A percentile compares a stretch with the other conserved stretches of the same genome.
Conservation (phyloP, 2,329 filamentous ascomycete species). For the Monascus ruber region DNA sequence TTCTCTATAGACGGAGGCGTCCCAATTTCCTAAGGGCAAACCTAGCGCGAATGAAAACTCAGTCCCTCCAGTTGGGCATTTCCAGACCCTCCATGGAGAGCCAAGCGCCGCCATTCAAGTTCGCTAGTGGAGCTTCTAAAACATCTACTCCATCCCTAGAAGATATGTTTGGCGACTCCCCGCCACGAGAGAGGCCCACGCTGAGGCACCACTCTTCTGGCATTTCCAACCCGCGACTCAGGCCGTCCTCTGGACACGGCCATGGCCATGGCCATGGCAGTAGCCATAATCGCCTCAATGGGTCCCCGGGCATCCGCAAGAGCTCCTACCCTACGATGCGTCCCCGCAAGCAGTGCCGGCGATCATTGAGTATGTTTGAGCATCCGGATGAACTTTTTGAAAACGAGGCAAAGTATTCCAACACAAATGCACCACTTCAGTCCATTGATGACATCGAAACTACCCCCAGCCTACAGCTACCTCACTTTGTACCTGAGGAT, state of each 20-base stretch:
- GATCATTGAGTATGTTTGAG: slow-evolving; percentile 97
- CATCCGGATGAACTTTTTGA: slow-evolving; percentile 76
- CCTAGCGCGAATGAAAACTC: slow-evolving; percentile 61
- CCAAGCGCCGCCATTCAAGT: slow-evolving; percentile 63
- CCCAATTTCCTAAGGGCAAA: slow-evolving; percentile 61
- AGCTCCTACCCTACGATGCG: slow-evolving; percentile 60
- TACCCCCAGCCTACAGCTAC: slow-evolving; percentile 59
- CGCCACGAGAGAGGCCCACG: slow-evolving; percentile 57
- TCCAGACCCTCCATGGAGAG: slow-evolving; percentile 51
- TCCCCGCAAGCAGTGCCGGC: slow-evolving; percentile 76
- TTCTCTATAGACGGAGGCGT: slow-evolving; percentile 48
- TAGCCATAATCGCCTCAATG: slow-evolving; percentile 50
- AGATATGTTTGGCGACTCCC: slow-evolving; percentile 72
- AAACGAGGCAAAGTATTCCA: slow-evolving; percentile 50
- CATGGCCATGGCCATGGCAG: slow-evolving; percentile 38
- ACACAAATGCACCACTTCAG: slow-evolving; percentile 47
- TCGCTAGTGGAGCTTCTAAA: slow-evolving; percentile 48
- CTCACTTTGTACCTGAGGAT: slow-evolving; percentile 71
- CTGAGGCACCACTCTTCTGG: slow-evolving; percentile 50
- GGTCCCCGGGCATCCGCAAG: slow-evolving; percentile 67
- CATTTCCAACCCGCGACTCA: slow-evolving; percentile 51
- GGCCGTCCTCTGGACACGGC: slow-evolving; percentile 47
- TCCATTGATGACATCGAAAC: slow-evolving; percentile 79
- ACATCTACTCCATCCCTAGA: slow-evolving; percentile 55
- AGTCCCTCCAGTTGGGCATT: slow-evolving; percentile 55